Base-by-base conservation (phyloP, 2,329 filamentous ascomycete species). In the Fusarium secorum region DNA sequence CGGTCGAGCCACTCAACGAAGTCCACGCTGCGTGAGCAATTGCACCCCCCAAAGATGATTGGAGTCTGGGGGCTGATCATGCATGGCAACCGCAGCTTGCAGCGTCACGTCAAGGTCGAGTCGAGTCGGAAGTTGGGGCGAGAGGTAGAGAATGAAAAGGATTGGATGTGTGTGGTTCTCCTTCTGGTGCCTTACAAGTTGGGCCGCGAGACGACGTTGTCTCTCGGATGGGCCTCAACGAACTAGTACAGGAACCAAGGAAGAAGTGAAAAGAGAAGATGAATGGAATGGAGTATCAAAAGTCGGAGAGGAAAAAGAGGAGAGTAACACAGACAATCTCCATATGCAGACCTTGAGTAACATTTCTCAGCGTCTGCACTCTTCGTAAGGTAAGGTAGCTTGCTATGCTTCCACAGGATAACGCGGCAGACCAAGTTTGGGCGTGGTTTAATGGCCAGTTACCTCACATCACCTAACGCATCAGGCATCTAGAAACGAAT, bases 1-100 rank as follows among this genome's bases (percentile, higher is more conserved):
- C 60, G 41, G 65, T 68, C 62, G 67, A 60, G 68, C 75, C 75
- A 76, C 64, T 76, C 71, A 76, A 72, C 67, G 60, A 62, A 70
- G 75, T 76, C 72, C 75, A 76, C 75, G 75, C 75, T 76, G 75
- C 71, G 72, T 64, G 64, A 66, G 64, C 66, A 71, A 73, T 73
- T 73, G 70, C 72, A 70, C 60, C 70, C 66, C 65, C 74, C 56
- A 62, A 68, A 71, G 64, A 38, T 76, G 75, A 76, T 76, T 76
- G 75, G 75, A 76, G 74, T 64, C 73, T 46, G 60, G 59, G 59
- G 67, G 75, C 71, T 66, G 75, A 74, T 76, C 75, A 76, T 76
- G 75, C 75, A 76, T 76, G 73, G 71, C 75, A 75, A 72, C 75
- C 68, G 68, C 74, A 75, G 71, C 71, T 65, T 65, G 73, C 74